Percentiles rank a stretch among this genome's conserved stretches.
Conservation (phyloP, 2,329 filamentous ascomycete species). For the Trichoderma semiorbis region DNA sequence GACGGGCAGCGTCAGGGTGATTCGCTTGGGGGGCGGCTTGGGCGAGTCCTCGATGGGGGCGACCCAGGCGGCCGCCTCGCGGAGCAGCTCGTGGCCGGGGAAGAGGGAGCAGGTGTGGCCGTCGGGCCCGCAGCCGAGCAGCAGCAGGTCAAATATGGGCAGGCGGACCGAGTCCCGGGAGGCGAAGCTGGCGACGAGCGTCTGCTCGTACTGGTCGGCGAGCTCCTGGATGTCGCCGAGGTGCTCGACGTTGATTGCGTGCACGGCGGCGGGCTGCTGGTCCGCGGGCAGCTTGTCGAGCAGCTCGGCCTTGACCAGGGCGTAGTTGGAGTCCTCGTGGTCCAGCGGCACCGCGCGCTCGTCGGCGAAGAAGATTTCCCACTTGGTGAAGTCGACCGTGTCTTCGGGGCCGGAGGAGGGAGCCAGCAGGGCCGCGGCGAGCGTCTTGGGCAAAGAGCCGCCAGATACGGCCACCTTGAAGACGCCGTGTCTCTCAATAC, state of each 20-base stretch:
- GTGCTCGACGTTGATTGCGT: conserved; percentile 65
- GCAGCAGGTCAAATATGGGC: conserved; percentile 89
- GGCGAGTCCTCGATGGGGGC: conserved; percentile 88
- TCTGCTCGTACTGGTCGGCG: conserved; percentile 90
- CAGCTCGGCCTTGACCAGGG: conserved; percentile 79
- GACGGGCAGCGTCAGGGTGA: conserved; percentile 89
- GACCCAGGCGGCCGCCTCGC: conserved; percentile 88
- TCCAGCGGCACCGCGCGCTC: conserved; percentile 92
- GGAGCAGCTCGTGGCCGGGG: conserved; percentile 80
- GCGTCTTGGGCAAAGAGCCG: conserved; percentile 83
- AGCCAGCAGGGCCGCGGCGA: conserved; percentile 77
- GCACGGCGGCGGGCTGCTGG: conserved; percentile 64
- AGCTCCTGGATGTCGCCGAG: conserved; percentile 83
- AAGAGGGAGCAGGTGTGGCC: conserved; percentile 97
- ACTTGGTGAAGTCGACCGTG: conserved; percentile 73
- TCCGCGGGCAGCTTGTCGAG: conserved; percentile 79
- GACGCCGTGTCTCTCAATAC: conserved; percentile 71
- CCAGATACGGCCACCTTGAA: conserved; percentile 95
- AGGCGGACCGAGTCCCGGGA: conserved; percentile 90
- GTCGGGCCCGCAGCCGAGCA: conserved; percentile 91
- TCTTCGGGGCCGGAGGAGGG: conserved; percentile 52
- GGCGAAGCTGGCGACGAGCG: conserved; percentile 80
- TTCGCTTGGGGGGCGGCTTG: conserved; percentile 86
- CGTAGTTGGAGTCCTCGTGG: conserved; percentile 92
- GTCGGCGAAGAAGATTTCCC: conserved; percentile 98